Evolutionary conservation across 768 basidiomycete genomes (phyloP).

Genomic region (Mycena olivaceomarginata): DNA sequence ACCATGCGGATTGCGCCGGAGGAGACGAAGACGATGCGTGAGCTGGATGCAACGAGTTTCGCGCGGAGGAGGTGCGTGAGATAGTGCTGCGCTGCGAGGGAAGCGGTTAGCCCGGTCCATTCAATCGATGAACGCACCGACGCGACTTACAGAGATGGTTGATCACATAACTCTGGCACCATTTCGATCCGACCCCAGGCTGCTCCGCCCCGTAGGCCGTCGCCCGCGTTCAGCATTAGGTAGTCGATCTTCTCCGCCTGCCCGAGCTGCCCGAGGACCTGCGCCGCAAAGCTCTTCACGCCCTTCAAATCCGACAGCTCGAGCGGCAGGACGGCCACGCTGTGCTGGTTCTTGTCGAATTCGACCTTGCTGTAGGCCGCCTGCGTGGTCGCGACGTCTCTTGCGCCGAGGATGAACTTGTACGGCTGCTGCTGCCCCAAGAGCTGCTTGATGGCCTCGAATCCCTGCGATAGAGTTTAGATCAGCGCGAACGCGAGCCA

Average conservation of each 20-base stretch:
- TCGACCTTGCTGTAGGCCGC: conserved; percentile 24
- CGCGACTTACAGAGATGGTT: conserved; percentile 35
- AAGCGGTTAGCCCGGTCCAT: neutral
- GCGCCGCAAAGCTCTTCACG: conserved; percentile 34
- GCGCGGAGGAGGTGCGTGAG: conserved; percentile 37
- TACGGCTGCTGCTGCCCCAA: conserved; percentile 22
- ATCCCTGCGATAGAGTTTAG: conserved; percentile 26
- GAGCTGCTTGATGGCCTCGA: conserved; percentile 42
- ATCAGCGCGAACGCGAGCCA: neutral
- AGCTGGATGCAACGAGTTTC: conserved; percentile 28
- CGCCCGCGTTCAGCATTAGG: conserved; percentile 39
- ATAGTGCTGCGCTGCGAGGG: conserved; percentile 34
- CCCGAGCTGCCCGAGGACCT: conserved; percentile 28
- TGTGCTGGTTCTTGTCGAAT: conserved; percentile 16
- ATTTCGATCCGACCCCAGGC: conserved; percentile 15
- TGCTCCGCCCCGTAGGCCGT: neutral
- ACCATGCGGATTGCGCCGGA: conserved; percentile 35
- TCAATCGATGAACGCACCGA: neutral
- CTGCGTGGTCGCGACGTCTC: conserved; percentile 20
- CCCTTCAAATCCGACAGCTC: conserved; percentile 30
- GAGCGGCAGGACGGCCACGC: conserved; percentile 33
- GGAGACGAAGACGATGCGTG: conserved; percentile 41
- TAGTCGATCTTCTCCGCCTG: conserved; percentile 19
- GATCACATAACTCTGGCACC: conserved; percentile 38
- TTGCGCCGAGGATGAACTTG: conserved; percentile 39